These are phyloP conservation scores for Physocladia obscura DNA, from an alignment of 192 early-diverging fungal genomes.

Conservation along the genomic window DNA sequence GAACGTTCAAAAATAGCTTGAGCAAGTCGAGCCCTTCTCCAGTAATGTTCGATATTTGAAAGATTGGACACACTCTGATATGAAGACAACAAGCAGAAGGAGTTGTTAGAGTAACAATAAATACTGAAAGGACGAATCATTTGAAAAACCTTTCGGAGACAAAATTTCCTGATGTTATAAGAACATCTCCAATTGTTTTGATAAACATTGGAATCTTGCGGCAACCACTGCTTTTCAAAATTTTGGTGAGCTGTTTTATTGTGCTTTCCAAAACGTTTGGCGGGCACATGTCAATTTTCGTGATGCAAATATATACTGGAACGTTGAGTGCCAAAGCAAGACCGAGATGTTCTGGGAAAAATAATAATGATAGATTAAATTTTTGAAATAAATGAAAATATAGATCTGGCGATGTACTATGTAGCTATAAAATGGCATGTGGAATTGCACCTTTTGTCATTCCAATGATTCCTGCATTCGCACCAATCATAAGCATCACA, in stretches of 20 bases:
- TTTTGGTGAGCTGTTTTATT: constrained; percentile 76
- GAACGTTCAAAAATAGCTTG: constrained; percentile 80
- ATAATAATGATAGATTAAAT: too few relatives aligned
- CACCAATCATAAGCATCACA: constrained; percentile 73
- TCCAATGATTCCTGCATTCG: constrained; percentile 78
- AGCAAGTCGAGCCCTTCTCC: constrained; percentile 75
- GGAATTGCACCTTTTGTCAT: constrained; percentile 85
- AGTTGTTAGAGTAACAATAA: not conserved
- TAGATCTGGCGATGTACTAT: too few relatives aligned
- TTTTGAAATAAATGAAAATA: too few relatives aligned
- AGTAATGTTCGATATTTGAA: constrained; percentile 89
- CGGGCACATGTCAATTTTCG: constrained; percentile 94
- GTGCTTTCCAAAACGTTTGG: constrained; percentile 78
- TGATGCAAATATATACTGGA: constrained; percentile 81
- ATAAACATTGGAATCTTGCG: constrained; percentile 91
- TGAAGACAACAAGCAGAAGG: not conserved
- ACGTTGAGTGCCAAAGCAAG: constrained; percentile 76
- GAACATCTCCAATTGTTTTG: constrained; percentile 68
- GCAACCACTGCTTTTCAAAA: constrained; percentile 84
- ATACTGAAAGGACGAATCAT: not conserved
- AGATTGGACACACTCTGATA: constrained; percentile 83
- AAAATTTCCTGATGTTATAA: constrained; percentile 77
- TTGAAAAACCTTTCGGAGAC: constrained; percentile 64
- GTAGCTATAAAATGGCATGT: too few relatives aligned
- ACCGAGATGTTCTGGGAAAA: constrained; percentile 68